A percentile compares a stretch with the other conserved stretches of the same genome.
These are phyloP conservation scores for Isoetes taiwanensis DNA, from an alignment of 75 land plant genomes.

Conservation along the genomic window DNA sequence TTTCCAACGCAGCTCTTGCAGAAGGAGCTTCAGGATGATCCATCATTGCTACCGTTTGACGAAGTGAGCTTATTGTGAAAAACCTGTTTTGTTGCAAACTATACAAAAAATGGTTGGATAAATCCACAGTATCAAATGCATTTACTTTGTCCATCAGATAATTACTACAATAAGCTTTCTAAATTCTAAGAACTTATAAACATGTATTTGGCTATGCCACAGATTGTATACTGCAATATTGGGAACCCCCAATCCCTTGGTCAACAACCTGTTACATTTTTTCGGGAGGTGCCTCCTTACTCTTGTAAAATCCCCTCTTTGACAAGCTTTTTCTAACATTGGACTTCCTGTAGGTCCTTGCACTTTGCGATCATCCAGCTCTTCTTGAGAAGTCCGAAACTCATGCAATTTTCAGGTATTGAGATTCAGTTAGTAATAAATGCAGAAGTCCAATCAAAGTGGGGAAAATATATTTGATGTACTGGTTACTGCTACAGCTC, in stretches of 20 bases:
- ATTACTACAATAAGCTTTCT: no score
- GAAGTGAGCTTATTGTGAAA: constrained; percentile 62
- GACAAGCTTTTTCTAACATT: no score
- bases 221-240: constrained; percentile 93
- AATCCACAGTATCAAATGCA: no score
- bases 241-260: constrained; percentile 99
- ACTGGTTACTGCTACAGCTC: constrained; percentile 33
- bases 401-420: constrained; percentile 77
- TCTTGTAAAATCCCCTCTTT: no score
- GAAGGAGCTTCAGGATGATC: constrained; percentile 46
- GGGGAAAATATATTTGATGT: background rate
- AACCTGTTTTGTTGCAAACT: no score
- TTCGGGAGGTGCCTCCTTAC: constrained; percentile 96
- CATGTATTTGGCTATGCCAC: no score
- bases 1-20: constrained; percentile 64
- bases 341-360: constrained; percentile 50
- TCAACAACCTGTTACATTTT: constrained; percentile 90
- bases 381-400: constrained; percentile 81
- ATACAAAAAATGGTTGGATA: no score
- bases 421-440: background rate
- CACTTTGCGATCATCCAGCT: constrained; percentile 86
- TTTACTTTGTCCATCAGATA: no score
- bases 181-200: no score
- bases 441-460: background rate
- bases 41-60: constrained; percentile 79